phyloP scores from a whole-genome alignment of 1,284 basidiomycete genomes.

The Ganoderma meredithae region DNA sequence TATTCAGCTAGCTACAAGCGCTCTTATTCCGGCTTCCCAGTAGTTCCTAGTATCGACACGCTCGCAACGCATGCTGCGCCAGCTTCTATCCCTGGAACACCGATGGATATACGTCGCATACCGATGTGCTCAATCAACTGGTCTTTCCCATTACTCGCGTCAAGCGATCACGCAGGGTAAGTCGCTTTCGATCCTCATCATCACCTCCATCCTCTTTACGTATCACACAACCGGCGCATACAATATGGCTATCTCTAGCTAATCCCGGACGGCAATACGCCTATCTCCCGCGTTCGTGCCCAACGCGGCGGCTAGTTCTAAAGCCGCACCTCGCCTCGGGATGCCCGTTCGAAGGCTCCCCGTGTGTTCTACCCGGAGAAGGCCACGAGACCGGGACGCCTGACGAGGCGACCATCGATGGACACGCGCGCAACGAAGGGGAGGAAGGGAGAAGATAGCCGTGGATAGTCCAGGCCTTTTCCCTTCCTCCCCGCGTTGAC shows the following conservation, averaged over 20 bases:
- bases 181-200: slow-evolving; percentile 10
- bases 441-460: slow-evolving; percentile 24
- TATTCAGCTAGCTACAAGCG: slow-evolving; percentile 1
- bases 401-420: slow-evolving; percentile 23
- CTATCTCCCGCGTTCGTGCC: slow-evolving; percentile 8
- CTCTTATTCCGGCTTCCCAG: slow-evolving; percentile 4
- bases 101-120: slow-evolving; percentile 12
- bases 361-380: slow-evolving; percentile 14
- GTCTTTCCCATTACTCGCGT: slow-evolving; percentile 4
- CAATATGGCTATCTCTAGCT: slow-evolving; percentile 25
- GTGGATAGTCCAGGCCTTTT: slow-evolving; percentile 26
- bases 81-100: slow-evolving; percentile 22
- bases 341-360: slow-evolving; percentile 5
- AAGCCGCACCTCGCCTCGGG: slow-evolving; percentile 11
- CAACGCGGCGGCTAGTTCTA: slow-evolving; percentile 4
- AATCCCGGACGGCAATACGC: slow-evolving; percentile 18
- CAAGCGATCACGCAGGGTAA: slow-evolving; percentile 8
- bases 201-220: slow-evolving; percentile 22
- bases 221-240: slow-evolving; percentile 12
- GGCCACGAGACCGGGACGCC: slow-evolving; percentile 16
- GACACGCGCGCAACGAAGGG: neutral
- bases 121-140: slow-evolving; percentile 3
- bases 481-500: slow-evolving; percentile 16
- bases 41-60: slow-evolving; percentile 15
- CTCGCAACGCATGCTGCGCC: slow-evolving; percentile 5